phyloP scores from a whole-genome alignment of 2,329 filamentous ascomycete genomes.

The Didymella sp. region DNA sequence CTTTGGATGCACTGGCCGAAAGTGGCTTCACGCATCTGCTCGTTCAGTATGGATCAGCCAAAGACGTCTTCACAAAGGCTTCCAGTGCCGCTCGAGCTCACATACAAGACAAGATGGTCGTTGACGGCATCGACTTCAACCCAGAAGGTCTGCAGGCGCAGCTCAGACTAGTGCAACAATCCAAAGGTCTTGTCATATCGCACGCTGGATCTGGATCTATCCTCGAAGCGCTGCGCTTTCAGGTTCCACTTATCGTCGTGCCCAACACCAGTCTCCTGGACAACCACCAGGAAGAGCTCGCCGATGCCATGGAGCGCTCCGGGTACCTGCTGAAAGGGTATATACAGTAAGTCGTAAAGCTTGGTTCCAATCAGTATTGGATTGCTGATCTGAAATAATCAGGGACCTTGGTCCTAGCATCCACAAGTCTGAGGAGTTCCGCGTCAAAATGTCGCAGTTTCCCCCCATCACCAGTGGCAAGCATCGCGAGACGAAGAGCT shows the following conservation, averaged over 20 bases:
- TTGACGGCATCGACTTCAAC: constrained; percentile 73
- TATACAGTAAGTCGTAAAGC: constrained; percentile 59
- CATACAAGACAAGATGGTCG: constrained; percentile 32
- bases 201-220: constrained; percentile 94
- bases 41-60: constrained; percentile 80
- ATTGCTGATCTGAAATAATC: neutral
- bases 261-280: constrained; percentile 83
- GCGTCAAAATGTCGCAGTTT: constrained; percentile 41
- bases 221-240: constrained; percentile 77
- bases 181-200: constrained; percentile 78
- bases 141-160: constrained; percentile 63
- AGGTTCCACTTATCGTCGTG: constrained; percentile 83
- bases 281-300: constrained; percentile 91
- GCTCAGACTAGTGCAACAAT: constrained; percentile 63
- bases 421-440: constrained; percentile 54
- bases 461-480: constrained; percentile 46
- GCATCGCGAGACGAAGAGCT: constrained; percentile 46
- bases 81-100: constrained; percentile 24
- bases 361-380: neutral
- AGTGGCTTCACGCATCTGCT: constrained; percentile 73
- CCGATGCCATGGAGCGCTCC: constrained; percentile 73
- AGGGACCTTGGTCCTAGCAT: constrained; percentile 60
- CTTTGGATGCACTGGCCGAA: constrained; percentile 66
- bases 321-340: constrained; percentile 78
- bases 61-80: constrained; percentile 58